Evolutionary conservation across 2,329 filamentous ascomycete species (phyloP).

Genomic region (Colletotrichum theobromicola): DNA sequence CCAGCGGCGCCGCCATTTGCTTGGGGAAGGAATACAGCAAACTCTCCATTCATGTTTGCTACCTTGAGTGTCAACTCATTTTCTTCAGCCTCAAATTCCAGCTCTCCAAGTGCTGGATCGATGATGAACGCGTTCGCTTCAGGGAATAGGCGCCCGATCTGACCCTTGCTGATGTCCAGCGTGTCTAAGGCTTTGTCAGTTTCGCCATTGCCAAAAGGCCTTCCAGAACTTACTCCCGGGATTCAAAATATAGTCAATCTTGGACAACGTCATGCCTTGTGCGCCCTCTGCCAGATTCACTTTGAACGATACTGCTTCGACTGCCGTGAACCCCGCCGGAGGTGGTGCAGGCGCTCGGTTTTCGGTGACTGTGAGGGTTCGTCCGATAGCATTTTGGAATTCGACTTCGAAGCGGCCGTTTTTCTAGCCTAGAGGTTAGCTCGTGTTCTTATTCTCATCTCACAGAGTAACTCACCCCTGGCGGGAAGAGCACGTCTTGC

Average conservation of each 20-base stretch:
- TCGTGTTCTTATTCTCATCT: neutral
- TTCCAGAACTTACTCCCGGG: constrained; percentile 32
- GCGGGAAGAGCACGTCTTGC: constrained; percentile 36
- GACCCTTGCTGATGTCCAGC: constrained; percentile 38
- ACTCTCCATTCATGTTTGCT: constrained; percentile 36
- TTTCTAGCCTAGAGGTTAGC: neutral
- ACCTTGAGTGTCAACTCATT: constrained; percentile 40
- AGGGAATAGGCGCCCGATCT: constrained; percentile 38
- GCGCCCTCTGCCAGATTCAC: constrained; percentile 37
- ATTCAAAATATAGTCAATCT: constrained; percentile 45
- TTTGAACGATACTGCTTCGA: constrained; percentile 41
- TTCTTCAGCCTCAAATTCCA: constrained; percentile 47
- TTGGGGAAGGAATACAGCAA: constrained; percentile 35
- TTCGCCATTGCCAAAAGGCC: too few species aligned
- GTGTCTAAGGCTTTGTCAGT: constrained; percentile 24
- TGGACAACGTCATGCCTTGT: constrained; percentile 36
- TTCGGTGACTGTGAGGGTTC: constrained; percentile 40
- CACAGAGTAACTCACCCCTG: constrained; percentile 29
- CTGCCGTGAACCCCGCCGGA: constrained; percentile 38
- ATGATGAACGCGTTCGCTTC: constrained; percentile 41
- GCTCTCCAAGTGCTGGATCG: constrained; percentile 37
- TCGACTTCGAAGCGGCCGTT: constrained; percentile 44
- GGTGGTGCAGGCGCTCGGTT: constrained; percentile 37
- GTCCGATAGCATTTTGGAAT: constrained; percentile 37
- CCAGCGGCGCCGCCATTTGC: constrained; percentile 1